Conservation (phyloP, 169 alveolate species). For the Amoebophrya sp. region DNA sequence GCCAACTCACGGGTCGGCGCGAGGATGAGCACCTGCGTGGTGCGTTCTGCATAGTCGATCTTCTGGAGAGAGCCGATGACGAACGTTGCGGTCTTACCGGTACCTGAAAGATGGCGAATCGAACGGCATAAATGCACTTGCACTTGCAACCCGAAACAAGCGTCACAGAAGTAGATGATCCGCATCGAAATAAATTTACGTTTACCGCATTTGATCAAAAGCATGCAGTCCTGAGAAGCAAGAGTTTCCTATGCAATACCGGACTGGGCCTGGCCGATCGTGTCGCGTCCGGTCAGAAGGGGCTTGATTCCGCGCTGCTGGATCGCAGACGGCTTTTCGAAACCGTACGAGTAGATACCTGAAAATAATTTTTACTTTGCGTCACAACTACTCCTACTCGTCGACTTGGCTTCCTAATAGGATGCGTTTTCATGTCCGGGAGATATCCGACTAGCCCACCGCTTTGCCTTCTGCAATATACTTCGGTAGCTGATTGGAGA, state of each 20-base stretch:
- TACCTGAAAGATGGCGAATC: no score
- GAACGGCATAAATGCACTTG: no score
- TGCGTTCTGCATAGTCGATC: slow-evolving; percentile 71
- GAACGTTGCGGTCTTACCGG: slow-evolving; percentile 98
- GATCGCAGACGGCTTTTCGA: slow-evolving; percentile 97
- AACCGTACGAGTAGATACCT: slow-evolving; percentile 96
- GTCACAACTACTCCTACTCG: no score
- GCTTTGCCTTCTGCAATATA: no score
- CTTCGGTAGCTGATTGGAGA: no score
- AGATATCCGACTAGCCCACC: no score
- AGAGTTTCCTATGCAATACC: slow-evolving; percentile 46
- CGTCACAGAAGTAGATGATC: background rate
- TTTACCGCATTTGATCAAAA: no score
- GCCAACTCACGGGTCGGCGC: slow-evolving; percentile 99
- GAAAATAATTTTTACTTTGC: no score
- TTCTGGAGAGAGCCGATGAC: slow-evolving; percentile 85
- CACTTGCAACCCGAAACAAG: no score
- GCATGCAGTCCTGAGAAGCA: background rate
- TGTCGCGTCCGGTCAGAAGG: slow-evolving; percentile 91
- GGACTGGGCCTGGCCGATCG: slow-evolving; percentile 97
- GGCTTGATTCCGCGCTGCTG: slow-evolving; percentile 97
- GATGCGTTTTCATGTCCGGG: no score
- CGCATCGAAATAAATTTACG: no score
- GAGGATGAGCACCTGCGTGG: slow-evolving; percentile 86
- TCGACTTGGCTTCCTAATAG: no score